These are phyloP conservation scores for Nematocida parisii DNA, from an alignment of 371 early-diverging fungal species.

Conservation along the genomic window DNA sequence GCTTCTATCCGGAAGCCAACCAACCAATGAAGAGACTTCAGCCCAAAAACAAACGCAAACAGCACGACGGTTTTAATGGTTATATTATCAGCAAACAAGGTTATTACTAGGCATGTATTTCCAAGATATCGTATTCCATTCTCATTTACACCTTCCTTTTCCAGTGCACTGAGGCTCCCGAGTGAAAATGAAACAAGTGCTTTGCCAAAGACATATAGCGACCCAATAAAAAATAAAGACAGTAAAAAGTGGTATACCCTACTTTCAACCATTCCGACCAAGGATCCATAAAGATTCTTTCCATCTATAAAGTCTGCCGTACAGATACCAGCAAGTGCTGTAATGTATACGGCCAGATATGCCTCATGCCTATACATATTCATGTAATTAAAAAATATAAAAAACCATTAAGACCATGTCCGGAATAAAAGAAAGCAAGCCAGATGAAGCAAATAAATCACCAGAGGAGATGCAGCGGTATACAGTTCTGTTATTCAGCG, in stretches of 20 bases:
- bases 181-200: constrained; percentile 32
- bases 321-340: constrained; percentile 19
- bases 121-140: constrained; percentile 57
- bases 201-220: constrained; percentile 52
- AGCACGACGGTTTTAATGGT: constrained; percentile 52
- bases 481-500: constrained; percentile 1
- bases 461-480: constrained; percentile 45
- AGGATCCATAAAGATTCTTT: constrained; percentile 43
- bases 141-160: constrained; percentile 64
- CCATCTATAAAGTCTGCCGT: constrained; percentile 8
- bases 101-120: constrained; percentile 62
- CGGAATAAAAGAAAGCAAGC: not conserved
- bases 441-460: not conserved
- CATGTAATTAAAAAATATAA: constrained; percentile 46
- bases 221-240: constrained; percentile 48
- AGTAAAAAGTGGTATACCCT: constrained; percentile 66
- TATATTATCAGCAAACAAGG: constrained; percentile 66
- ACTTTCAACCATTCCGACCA: constrained; percentile 44
- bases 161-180: constrained; percentile 55
- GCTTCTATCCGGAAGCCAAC: constrained; percentile 52
- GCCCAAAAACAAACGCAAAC: constrained; percentile 60
- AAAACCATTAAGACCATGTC: constrained; percentile 7
- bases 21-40: constrained; percentile 63
- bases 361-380: constrained; percentile 42
- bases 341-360: constrained; percentile 41